Conservation (phyloP, 1,284 basidiomycete species). For the Papiliotrema fonsecae region DNA sequence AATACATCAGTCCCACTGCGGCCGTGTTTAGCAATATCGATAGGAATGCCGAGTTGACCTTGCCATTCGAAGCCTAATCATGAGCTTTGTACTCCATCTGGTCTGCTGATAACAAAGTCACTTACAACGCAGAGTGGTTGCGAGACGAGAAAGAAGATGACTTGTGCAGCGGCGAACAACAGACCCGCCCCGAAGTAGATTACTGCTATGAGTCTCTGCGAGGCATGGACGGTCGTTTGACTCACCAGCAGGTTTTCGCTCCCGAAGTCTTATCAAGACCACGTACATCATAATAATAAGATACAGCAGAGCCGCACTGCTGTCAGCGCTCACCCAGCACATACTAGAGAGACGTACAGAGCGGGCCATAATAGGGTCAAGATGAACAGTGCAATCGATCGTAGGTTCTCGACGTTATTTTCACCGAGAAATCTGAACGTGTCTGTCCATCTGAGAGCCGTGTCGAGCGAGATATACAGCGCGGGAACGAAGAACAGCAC, state of each 20-base stretch:
- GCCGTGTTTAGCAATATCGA: conserved; percentile 61
- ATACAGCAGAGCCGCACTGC: conserved; percentile 63
- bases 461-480: conserved; percentile 72
- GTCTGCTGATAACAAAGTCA: conserved; percentile 12
- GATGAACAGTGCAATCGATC: conserved; percentile 67
- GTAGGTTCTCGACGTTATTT: conserved; percentile 49
- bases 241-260: conserved; percentile 62
- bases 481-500: conserved; percentile 64
- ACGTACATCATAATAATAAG: conserved; percentile 69
- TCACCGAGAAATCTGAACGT: conserved; percentile 54
- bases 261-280: conserved; percentile 63
- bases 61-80: conserved; percentile 56
- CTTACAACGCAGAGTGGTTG: conserved; percentile 69
- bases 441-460: conserved; percentile 60
- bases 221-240: background rate
- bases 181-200: conserved; percentile 48
- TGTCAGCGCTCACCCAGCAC: background rate
- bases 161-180: conserved; percentile 67
- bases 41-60: conserved; percentile 74
- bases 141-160: conserved; percentile 70
- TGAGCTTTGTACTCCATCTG: conserved; percentile 4
- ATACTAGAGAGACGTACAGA: conserved; percentile 50
- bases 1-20: conserved; percentile 62
- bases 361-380: conserved; percentile 79
- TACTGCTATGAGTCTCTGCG: conserved; percentile 51